Evolutionary conservation across 2,329 filamentous ascomycete species (phyloP), one percentile per base, ranked within the genome.

Genomic region (Colletotrichum filicis): DNA sequence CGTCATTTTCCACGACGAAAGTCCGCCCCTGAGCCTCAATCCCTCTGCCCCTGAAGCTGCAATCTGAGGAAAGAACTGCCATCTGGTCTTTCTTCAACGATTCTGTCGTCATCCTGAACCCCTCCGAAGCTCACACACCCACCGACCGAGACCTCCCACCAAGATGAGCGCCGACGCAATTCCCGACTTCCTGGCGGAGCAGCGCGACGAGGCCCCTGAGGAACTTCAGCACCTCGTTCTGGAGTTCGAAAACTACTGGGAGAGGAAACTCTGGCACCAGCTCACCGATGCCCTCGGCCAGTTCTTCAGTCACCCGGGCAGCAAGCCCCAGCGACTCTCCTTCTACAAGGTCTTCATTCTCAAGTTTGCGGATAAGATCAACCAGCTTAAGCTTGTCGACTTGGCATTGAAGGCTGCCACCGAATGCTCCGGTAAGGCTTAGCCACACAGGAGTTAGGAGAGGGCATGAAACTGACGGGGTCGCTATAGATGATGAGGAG

Each of bases 241-340:
- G 79, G 91, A 93, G 79, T 98, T 99, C 77, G 97, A 99, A 87
- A 95, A 97, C 82, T 94, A 92, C 81, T 99, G 97, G 97, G 97
- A 99, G 88, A 92, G 96, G 79, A 98, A 98, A 87, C 90, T 99
- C 85, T 99, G 97, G 97, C 97, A 99, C 87, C 95, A 99, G 86
- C 93, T 99, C 77, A 99, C 97, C 46, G 93, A 98, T 80, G 88
- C 92, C 66, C 90, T 99, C 69, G 88, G 98, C 78, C 90, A 94
- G 77, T 98, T 96, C 89, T 99, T 98, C 87, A 92, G 92, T 79
- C 86, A 94, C 78, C 89, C 93, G 57, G 91, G 92, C 80, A 98
- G 95, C 84, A 93, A 92, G 69, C 88, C 91, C 71, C 95, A 97
- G 86, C 93, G 96, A 80, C 90, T 99, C 86, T 88, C 92, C 73